These are phyloP conservation scores for Starmerella powellii DNA, from an alignment of 805 yeast genomes.

Conservation along the genomic window DNA sequence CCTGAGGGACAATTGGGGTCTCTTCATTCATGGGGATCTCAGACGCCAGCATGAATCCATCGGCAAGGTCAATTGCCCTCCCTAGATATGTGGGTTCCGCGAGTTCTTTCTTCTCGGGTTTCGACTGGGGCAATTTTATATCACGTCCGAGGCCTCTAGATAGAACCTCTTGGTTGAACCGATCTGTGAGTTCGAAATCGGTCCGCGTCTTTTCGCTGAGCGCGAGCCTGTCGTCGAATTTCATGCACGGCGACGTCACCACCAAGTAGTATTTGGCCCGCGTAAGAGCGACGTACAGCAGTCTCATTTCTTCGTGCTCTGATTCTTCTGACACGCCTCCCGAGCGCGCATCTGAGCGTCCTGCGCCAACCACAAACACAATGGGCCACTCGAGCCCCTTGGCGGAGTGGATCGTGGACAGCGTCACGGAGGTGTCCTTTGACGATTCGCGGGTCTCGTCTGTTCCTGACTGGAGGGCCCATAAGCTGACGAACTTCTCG, in stretches of 20 bases:
- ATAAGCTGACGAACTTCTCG: conserved; percentile 14
- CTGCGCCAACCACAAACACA: conserved; percentile 60
- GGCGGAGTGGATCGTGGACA: conserved; percentile 83
- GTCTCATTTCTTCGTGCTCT: conserved; percentile 65
- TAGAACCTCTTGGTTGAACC: neutral
- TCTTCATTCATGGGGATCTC: neutral
- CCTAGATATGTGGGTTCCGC: neutral
- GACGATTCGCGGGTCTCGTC: conserved; percentile 4
- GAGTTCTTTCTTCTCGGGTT: no score
- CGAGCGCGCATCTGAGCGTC: no score
- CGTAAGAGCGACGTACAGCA: conserved; percentile 80
- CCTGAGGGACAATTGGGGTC: neutral
- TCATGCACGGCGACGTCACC: conserved; percentile 23
- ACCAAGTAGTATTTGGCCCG: conserved; percentile 56
- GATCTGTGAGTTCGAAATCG: neutral
- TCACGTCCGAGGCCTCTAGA: neutral
- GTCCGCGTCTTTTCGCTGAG: neutral
- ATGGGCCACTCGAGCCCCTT: conserved; percentile 95
- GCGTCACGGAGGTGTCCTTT: conserved; percentile 29
- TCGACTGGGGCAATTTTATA: no score
- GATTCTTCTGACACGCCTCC: conserved; percentile 15
- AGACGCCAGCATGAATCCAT: conserved; percentile 1
- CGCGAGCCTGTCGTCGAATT: neutral
- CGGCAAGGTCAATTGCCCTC: neutral
- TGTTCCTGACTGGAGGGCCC: conserved; percentile 19